Percentiles rank a stretch among this genome's conserved stretches.
These are phyloP conservation scores for Parmales sp. DNA, from an alignment of 108 stramenopile genomes.

Conservation along the genomic window DNA sequence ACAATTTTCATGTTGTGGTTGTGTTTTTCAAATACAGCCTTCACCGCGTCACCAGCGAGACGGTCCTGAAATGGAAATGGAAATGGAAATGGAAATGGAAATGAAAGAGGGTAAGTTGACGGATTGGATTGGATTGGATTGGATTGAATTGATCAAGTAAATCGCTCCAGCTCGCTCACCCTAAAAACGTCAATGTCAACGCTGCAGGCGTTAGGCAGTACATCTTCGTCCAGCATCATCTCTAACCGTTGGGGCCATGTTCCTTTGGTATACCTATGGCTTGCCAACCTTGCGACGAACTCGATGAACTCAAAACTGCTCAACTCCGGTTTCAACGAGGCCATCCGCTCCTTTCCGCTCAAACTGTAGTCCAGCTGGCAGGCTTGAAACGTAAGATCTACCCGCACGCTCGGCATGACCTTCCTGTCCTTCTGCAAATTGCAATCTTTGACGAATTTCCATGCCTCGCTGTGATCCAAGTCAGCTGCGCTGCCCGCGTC, in stretches of 20 bases:
- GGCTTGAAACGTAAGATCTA: neutral
- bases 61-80: too few relatives aligned
- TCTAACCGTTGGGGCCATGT: neutral
- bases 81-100: too few relatives aligned
- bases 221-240: neutral
- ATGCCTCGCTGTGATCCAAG: neutral
- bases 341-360: neutral
- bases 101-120: too few relatives aligned
- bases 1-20: neutral
- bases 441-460: constrained; percentile 10
- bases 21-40: neutral
- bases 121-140: too few relatives aligned
- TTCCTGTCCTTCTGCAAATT: constrained; percentile 7
- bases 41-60: neutral
- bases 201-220: constrained; percentile 10
- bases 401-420: neutral
- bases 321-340: neutral
- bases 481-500: neutral
- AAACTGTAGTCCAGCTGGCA: neutral
- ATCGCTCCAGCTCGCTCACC: too few relatives aligned
- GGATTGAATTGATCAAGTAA: too few relatives aligned
- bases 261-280: constrained; percentile 7
- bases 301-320: neutral
- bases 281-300: neutral
- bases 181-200: constrained; percentile 12